phyloP scores from a whole-genome alignment of 2,329 filamentous ascomycete genomes.

The Cladosporium sp. region DNA sequence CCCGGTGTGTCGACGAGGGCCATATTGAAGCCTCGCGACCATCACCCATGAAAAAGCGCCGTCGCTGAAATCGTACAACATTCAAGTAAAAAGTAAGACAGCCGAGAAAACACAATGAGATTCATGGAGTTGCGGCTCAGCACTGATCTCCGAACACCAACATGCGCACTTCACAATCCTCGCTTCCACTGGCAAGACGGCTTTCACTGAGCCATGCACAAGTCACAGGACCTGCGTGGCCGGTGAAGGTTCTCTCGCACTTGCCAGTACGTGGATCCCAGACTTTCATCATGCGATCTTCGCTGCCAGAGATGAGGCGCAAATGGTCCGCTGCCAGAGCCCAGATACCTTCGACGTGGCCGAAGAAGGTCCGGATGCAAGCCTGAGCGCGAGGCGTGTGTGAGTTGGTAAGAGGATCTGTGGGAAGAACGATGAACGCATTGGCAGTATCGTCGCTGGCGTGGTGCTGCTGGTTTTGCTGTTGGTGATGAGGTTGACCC shows the following conservation, averaged over 20 bases:
- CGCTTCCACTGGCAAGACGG: conserved; percentile 83
- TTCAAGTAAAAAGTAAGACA: neutral
- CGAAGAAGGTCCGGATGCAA: conserved; percentile 90
- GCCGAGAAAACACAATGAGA: too few species aligned
- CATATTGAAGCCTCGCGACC: neutral
- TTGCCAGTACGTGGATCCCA: conserved; percentile 92
- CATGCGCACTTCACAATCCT: conserved; percentile 86
- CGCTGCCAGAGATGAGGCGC: conserved; percentile 80
- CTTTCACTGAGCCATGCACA: conserved; percentile 89
- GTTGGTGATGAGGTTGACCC: conserved; percentile 16
- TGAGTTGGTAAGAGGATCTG: conserved; percentile 32
- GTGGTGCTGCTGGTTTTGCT: conserved; percentile 7
- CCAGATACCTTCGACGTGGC: conserved; percentile 95
- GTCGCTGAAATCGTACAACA: neutral
- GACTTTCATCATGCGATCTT: conserved; percentile 91
- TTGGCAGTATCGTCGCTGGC: conserved; percentile 2
- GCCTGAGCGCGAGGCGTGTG: conserved; percentile 39
- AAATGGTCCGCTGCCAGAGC: conserved; percentile 83
- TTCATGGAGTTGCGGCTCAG: neutral
- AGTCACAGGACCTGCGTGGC: conserved; percentile 85
- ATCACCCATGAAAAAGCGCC: neutral
- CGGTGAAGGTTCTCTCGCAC: conserved; percentile 87
- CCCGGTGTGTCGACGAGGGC: too few species aligned
- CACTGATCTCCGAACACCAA: conserved; percentile 29
- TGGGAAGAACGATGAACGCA: conserved; percentile 26